Conservation (phyloP, 2,329 filamentous ascomycete species). For the Penicillium sp. region DNA sequence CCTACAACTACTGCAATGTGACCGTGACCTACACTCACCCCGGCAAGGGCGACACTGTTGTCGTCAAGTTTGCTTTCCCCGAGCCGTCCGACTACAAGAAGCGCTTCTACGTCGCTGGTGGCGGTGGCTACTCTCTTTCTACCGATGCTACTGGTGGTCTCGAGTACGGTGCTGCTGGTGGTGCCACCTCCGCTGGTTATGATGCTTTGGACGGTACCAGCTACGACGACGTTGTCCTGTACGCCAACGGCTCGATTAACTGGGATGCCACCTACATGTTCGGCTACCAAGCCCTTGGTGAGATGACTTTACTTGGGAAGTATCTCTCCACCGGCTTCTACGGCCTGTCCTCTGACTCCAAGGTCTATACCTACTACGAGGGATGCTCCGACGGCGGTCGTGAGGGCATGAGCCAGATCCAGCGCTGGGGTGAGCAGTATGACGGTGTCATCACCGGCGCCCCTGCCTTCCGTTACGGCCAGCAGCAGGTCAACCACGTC, state of each 20-base stretch:
- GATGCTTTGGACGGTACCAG: constrained; percentile 40
- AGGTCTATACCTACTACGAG: constrained; percentile 50
- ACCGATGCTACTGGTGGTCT: constrained; percentile 42
- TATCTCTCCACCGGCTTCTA: constrained; percentile 46
- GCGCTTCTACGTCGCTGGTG: constrained; percentile 48
- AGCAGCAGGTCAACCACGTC: constrained; percentile 47
- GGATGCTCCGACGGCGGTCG: constrained; percentile 56
- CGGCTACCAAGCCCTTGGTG: constrained; percentile 51
- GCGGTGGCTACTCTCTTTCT: constrained; percentile 45
- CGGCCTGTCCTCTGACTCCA: constrained; percentile 23
- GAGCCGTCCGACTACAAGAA: constrained; percentile 41
- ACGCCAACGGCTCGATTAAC: constrained; percentile 49
- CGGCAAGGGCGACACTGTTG: constrained; percentile 40
- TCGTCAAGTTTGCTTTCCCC: constrained; percentile 40
- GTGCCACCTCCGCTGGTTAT: constrained; percentile 47
- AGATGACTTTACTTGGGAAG: constrained; percentile 51
- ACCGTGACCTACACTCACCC: constrained; percentile 45
- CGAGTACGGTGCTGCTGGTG: constrained; percentile 42
- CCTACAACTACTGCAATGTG: constrained; percentile 42
- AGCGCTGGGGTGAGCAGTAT: constrained; percentile 50
- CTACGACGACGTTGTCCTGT: constrained; percentile 41
- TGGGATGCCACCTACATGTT: constrained; percentile 37
- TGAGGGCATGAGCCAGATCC: constrained; percentile 53
- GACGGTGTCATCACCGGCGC: constrained; percentile 50
- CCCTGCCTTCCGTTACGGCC: constrained; percentile 46